Evolutionary conservation across 345 rosid species (phyloP), one percentile per base, ranked within the genome.

Genomic region (Rhodamnia rubescens): DNA sequence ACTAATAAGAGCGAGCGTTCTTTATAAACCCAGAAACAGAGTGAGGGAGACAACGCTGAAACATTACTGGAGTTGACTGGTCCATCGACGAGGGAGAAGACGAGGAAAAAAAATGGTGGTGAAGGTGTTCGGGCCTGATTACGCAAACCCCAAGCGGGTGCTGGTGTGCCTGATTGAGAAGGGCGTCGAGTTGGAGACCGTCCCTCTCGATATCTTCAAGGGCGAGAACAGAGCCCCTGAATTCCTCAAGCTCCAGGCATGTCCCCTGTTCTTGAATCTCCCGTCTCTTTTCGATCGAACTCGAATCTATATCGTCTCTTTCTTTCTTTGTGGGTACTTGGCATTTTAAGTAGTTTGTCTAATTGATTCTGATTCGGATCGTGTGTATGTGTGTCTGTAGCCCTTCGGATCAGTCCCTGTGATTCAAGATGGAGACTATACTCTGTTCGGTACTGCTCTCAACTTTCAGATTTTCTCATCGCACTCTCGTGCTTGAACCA

Each of bases 371-470:
- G 78, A 36, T 49, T n/a, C 7, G 12, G 53, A 57, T 29, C 75
- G 51, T 61, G 47, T 69, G 78, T 69, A 40, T 2, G 14, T 74
- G 80, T 83, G 59, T 32, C 44, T 54, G 40, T 90, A 94, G 98
- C 98, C 98, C 88, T 95, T 94, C 80, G 97, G 97, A 87, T 36
- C 87, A 9, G 87, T 95, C 84, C 98, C 96, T 74, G 92, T 92
- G 26, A 86, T 32, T 69, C 78, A 69, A 69, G 78, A 69, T 36
- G 78, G 78, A 11, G 78, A 69, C 78, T 69, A 69, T 10, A 82
- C 84, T 1, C 84, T 82, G n/a, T 82, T 82, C 74, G 98, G 98
- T 95, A 91, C 8, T 5, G 12, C 78, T 69, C 78, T 32, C 44
- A 32, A 32, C 44, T 32, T 18, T 8, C 36, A 11, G 44, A 64